phyloP scores from a whole-genome alignment of 768 basidiomycete species.

The Floccularia luteovirens region DNA sequence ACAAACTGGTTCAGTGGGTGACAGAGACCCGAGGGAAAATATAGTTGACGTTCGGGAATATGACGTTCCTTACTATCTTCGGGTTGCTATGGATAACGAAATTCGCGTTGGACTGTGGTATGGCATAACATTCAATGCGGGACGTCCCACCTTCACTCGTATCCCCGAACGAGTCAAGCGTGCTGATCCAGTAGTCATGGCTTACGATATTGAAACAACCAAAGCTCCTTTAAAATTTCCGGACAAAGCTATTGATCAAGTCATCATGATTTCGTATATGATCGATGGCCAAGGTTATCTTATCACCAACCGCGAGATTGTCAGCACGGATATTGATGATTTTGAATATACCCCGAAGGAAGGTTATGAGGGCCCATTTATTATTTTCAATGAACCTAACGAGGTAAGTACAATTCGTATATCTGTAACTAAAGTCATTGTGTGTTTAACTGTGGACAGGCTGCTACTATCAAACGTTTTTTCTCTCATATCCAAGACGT shows the following conservation, averaged over 20 bases:
- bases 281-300: slow-evolving; percentile 95
- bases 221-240: slow-evolving; percentile 99
- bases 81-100: slow-evolving; percentile 99
- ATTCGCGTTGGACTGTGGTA: slow-evolving; percentile 99
- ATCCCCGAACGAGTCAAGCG: slow-evolving; percentile 89
- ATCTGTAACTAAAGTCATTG: not conserved
- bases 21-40: slow-evolving; percentile 82
- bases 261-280: slow-evolving; percentile 99
- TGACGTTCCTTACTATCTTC: slow-evolving; percentile 95
- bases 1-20: slow-evolving; percentile 28
- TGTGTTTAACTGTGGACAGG: slow-evolving; percentile 20
- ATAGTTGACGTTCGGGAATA: slow-evolving; percentile 95
- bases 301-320: slow-evolving; percentile 96
- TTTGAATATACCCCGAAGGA: slow-evolving; percentile 99
- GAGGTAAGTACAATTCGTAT: slow-evolving; percentile 46
- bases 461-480: slow-evolving; percentile 76
- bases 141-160: slow-evolving; percentile 64
- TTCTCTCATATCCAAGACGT: slow-evolving; percentile 92
- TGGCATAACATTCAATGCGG: slow-evolving; percentile 72
- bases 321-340: slow-evolving; percentile 95
- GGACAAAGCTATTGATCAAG: slow-evolving; percentile 91
- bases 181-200: slow-evolving; percentile 98
- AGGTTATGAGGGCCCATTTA: slow-evolving; percentile 95
- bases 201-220: slow-evolving; percentile 97
- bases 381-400: slow-evolving; percentile 88